Conservation (phyloP, 2,329 filamentous ascomycete genomes). For the Huntiella abstrusa region DNA sequence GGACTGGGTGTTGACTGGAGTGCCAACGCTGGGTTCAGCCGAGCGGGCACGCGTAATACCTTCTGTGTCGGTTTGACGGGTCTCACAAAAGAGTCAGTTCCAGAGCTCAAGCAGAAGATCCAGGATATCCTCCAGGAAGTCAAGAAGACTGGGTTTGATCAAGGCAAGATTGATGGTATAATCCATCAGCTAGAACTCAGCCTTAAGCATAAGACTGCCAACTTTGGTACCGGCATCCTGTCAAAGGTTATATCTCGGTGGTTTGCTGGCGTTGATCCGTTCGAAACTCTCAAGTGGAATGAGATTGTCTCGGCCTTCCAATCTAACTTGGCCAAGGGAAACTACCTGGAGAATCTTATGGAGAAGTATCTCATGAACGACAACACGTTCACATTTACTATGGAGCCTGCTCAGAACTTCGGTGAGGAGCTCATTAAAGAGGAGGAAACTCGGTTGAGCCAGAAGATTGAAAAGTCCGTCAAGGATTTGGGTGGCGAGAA, state of each 20-base stretch:
- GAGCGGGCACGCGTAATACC: conserved; percentile 54
- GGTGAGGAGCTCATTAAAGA: conserved; percentile 55
- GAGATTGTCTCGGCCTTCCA: conserved; percentile 74
- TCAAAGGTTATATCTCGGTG: conserved; percentile 77
- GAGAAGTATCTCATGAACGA: conserved; percentile 84
- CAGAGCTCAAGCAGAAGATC: conserved; percentile 56
- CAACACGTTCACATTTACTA: conserved; percentile 77
- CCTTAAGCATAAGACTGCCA: conserved; percentile 89
- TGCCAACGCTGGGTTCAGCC: conserved; percentile 83
- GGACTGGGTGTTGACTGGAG: conserved; percentile 87
- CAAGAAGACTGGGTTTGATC: conserved; percentile 62
- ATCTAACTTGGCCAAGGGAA: conserved; percentile 49
- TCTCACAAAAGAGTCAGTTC: conserved; percentile 63
- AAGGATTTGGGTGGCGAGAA: conserved; percentile 50
- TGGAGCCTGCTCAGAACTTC: conserved; percentile 67
- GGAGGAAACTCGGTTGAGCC: conserved; percentile 54
- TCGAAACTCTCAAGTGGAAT: conserved; percentile 82
- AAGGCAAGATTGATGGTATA: conserved; percentile 79
- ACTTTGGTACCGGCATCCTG: conserved; percentile 80
- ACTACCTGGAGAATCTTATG: conserved; percentile 68
- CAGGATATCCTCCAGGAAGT: conserved; percentile 52
- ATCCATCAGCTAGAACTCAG: conserved; percentile 86
- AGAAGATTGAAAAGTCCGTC: conserved; percentile 53
- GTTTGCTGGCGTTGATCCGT: conserved; percentile 91
- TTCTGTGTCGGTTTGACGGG: conserved; percentile 85